phyloP scores from a whole-genome alignment of 768 basidiomycete species.

The Amanita subjunquillea region DNA sequence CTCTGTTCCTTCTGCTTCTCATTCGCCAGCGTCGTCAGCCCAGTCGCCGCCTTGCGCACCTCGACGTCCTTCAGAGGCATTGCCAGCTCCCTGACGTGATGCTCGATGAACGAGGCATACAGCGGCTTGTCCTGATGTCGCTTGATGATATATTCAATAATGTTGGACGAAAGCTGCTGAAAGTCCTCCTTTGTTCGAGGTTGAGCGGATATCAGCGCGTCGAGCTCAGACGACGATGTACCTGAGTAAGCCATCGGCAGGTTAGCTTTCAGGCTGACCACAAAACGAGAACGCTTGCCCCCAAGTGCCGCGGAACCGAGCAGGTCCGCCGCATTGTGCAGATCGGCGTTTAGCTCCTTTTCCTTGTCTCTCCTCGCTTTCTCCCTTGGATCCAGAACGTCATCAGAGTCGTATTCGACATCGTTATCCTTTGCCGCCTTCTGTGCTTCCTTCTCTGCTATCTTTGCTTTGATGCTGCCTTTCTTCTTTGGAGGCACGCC shows the following conservation, averaged over 20 bases:
- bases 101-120: constrained; percentile 76
- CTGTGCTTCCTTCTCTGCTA: constrained; percentile 84
- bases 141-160: constrained; percentile 43
- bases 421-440: constrained; percentile 39
- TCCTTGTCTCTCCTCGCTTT: constrained; percentile 69
- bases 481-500: constrained; percentile 44
- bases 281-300: constrained; percentile 23
- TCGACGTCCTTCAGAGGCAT: constrained; percentile 82
- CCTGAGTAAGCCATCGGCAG: constrained; percentile 24
- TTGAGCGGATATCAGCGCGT: no score
- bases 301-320: constrained; percentile 62
- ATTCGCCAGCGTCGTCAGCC: constrained; percentile 79
- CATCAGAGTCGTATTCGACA: constrained; percentile 58
- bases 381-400: constrained; percentile 69
- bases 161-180: constrained; percentile 47
- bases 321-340: constrained; percentile 74
- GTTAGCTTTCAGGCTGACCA: background rate
- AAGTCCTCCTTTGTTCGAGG: constrained; percentile 40
- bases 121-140: constrained; percentile 72
- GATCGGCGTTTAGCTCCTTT: constrained; percentile 77
- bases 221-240: constrained; percentile 34
- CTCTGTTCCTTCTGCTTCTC: constrained; percentile 91
- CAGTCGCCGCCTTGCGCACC: constrained; percentile 79
- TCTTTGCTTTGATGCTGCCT: constrained; percentile 81
- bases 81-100: constrained; percentile 69